Percentiles rank a stretch among this genome's conserved stretches.
Evolutionary conservation across 1,139 yeast genomes (phyloP).

Genomic region (Petasospora rhodanensis): DNA sequence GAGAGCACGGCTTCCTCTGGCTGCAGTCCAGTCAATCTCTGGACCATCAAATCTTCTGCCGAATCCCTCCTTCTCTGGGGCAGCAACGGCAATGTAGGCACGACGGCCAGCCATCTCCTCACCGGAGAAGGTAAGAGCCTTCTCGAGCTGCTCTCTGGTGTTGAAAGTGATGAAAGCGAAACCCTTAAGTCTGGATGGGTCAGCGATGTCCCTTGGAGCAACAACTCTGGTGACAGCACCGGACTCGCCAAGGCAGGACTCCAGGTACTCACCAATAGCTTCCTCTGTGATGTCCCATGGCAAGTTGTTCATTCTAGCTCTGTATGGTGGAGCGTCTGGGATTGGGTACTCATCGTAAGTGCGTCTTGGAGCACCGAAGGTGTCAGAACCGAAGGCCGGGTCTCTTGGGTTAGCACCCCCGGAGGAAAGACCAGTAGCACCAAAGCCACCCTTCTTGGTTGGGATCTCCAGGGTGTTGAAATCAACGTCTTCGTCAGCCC

Average conservation of each 20-base stretch:
- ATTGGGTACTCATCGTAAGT: constrained; percentile 61
- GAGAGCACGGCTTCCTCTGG: too few species aligned
- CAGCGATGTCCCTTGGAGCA: constrained; percentile 64
- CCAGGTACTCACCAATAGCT: constrained; percentile 62
- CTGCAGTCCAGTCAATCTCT: constrained; percentile 43
- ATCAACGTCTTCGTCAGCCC: constrained; percentile 79
- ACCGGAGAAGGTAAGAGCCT: constrained; percentile 62
- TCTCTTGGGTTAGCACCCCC: constrained; percentile 29
- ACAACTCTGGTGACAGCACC: constrained; percentile 49
- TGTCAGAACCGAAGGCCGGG: constrained; percentile 11
- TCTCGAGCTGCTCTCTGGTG: constrained; percentile 62
- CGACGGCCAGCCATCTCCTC: constrained; percentile 69
- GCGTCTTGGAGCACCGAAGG: constrained; percentile 35
- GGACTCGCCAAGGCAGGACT: constrained; percentile 54
- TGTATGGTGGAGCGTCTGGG: constrained; percentile 89
- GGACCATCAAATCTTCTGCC: constrained; percentile 36
- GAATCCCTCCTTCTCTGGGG: constrained; percentile 59
- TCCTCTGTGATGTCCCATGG: constrained; percentile 79
- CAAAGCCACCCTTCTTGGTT: constrained; percentile 15
- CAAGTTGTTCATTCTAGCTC: constrained; percentile 81
- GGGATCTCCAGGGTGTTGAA: constrained; percentile 35
- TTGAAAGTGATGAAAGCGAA: constrained; percentile 82
- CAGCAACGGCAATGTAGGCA: constrained; percentile 85
- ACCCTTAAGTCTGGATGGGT: constrained; percentile 67
- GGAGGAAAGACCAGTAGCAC: constrained; percentile 21